Percentiles rank a stretch among this genome's conserved stretches.
Evolutionary conservation across 257 asterid genomes (phyloP).

Genomic region (Galeopsis tetrahit): DNA sequence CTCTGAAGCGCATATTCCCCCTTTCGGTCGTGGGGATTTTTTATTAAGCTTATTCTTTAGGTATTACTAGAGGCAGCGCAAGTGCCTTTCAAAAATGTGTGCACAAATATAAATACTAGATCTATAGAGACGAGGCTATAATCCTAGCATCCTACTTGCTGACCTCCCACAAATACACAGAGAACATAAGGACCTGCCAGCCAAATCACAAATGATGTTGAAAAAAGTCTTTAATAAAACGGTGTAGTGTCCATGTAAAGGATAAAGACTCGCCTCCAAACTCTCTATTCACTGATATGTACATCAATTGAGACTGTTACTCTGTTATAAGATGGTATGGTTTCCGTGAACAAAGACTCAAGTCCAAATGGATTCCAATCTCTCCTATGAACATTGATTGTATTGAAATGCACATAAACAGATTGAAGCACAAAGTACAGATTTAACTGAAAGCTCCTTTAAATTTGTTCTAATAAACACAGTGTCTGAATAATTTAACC

Average conservation of each 20-base stretch:
- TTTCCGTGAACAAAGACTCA: too few species aligned
- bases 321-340: too few species aligned
- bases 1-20: neutral
- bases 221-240: neutral
- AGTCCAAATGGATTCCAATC: too few species aligned
- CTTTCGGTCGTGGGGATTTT: neutral
- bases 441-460: neutral
- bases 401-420: too few species aligned
- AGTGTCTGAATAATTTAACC: neutral
- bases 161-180: constrained; percentile 5
- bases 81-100: constrained; percentile 7
- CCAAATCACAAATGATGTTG: neutral
- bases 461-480: neutral
- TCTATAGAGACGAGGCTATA: neutral
- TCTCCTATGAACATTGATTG: too few species aligned
- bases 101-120: neutral
- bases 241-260: neutral
- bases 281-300: neutral
- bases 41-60: neutral
- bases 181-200: neutral
- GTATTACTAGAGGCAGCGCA: neutral
- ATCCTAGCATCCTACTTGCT: neutral
- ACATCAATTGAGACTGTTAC: neutral
- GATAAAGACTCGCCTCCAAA: neutral
- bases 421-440: neutral